Base-by-base conservation (phyloP, 169 alveolate species). In the Babesia sp. region DNA sequence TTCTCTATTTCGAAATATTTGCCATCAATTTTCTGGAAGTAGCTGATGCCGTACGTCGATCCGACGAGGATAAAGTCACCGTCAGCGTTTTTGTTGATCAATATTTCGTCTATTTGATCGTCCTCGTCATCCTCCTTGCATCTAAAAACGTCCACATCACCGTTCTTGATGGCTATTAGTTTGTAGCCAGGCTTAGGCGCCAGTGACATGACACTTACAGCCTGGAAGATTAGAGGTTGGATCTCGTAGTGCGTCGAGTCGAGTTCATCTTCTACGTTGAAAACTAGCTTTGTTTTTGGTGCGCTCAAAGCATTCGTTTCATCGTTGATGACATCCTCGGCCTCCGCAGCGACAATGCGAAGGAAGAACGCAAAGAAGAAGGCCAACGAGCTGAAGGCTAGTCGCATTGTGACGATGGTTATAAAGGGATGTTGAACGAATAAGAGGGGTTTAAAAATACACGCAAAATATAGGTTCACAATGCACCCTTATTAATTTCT, bases 21-120 rank as follows among this genome's bases (percentile, higher is more conserved):
- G 28, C 16, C 74, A 29, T 26, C 63, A 2, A 7, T n/a, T 31
- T 28, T 64, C 42, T 36, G 53, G 63, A 46, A 64, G 61, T 28
- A 45, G 50, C 46, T n/a, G 22, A 64, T 50, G 0, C 64, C 74
- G 18, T 31, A 16, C 1, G 29, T 37, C 7, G 74, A 45, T 46
- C 28, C 16, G 24, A 64, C 61, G 22, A 64, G 26, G 59, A 64
- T 31, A 29, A 31, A 64, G 64, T 29, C 0, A 12, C 6, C 31
- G 4, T 31, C 74, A 31, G 20, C 46, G 16, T 7, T 34, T 4
- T 2, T 20, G 11, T 33, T 33, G 28, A 64, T 1, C 18, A 37
- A 6, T 0, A 64, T 61, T 2, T n/a, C 37, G 34, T 64, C 51
- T 0, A 64, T 50, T n/a, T 50, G 24, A 18, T 64, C 74, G 9